Conservation (phyloP, 257 asterid species). For the Phtheirospermum japonicum region DNA sequence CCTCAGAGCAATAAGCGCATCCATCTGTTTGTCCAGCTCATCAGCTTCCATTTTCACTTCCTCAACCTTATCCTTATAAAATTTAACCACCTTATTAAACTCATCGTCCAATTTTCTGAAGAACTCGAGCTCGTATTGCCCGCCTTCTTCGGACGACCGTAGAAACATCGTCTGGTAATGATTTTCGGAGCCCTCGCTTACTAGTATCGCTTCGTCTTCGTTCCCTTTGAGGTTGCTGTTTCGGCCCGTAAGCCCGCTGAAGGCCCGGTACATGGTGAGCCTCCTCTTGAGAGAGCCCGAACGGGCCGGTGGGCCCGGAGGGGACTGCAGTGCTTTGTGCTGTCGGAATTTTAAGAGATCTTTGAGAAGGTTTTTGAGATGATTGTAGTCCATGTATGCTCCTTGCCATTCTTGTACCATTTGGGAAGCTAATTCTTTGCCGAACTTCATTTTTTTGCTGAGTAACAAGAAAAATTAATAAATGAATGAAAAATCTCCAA, state of each 20-base stretch:
- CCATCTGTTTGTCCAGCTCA: constrained; percentile 72
- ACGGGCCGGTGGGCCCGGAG: constrained; percentile 28
- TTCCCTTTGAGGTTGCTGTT: constrained; percentile 19
- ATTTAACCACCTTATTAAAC: constrained; percentile 62
- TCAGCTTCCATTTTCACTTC: constrained; percentile 54
- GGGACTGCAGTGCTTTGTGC: constrained; percentile 7
- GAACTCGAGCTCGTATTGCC: constrained; percentile 56
- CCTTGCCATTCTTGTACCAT: constrained; percentile 86
- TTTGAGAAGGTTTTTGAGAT: constrained; percentile 50
- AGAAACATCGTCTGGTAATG: constrained; percentile 63
- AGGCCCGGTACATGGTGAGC: constrained; percentile 68
- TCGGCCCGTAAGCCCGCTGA: constrained; percentile 61
- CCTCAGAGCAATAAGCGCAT: constrained; percentile 78
- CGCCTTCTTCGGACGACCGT: constrained; percentile 61
- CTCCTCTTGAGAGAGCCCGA: constrained; percentile 43
- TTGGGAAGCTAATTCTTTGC: constrained; percentile 79
- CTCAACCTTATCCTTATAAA: constrained; percentile 49
- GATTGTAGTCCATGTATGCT: constrained; percentile 71
- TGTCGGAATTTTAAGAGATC: constrained; percentile 37
- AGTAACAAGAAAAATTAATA: no score
- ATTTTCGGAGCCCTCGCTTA: constrained; percentile 39
- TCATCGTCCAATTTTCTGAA: constrained; percentile 60
- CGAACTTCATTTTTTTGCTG: constrained; percentile 71
- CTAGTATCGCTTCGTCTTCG: constrained; percentile 72
- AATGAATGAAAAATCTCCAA: not conserved